Base-by-base conservation (phyloP, 202 grass and related monocot species). In the Eragrostis tef region DNA sequence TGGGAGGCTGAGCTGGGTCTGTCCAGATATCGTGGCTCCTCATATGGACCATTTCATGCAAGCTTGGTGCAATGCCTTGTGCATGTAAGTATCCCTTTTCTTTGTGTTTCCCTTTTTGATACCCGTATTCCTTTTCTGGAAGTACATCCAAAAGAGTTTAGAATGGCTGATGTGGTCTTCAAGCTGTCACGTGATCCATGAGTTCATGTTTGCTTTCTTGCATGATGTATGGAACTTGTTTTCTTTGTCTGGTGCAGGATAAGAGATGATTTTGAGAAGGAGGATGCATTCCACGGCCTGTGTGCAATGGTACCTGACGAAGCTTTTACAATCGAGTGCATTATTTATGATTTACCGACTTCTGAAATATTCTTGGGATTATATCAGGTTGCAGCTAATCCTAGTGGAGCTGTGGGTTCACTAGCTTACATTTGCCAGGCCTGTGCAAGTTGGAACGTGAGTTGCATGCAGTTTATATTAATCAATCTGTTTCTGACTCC, bases 201-300 rank as follows among this genome's bases (percentile, higher is more conserved):
- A 57, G 26, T 77, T 17, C 19, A 36, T 74, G 21, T 71, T 41
- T 64, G 31, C 24, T 74, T 82, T 62, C 16, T 71, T 67, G 50
- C 54, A 74, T 26, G 5, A 60, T 64, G 74, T 48, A 44, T 58
- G 53, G 16, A 65, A 70, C 44, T 79, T 53, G 47, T 74, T 76
- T 67, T 7, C 0, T 64, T 60, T 70, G 71, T 8, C 64, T 71
- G 67, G 49, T 77, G 22, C 91, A 99, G 97, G 90, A 96, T 99
- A 83, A 83, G 93, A 85, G 97, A 99, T 84, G 97, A 99, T 87
- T 96, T 93, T 81, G 97, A 99, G 91, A 99, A 99, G 90, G 97
- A 96, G 89, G 97, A 94, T 29, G 89, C 96, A 7, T 99, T 99
- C 82, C 90, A 90, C 79, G 97, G 97, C 61, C 84, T 99, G 31